Evolutionary conservation across 345 rosid species (phyloP).

Genomic region (Melaleuca alternifolia): DNA sequence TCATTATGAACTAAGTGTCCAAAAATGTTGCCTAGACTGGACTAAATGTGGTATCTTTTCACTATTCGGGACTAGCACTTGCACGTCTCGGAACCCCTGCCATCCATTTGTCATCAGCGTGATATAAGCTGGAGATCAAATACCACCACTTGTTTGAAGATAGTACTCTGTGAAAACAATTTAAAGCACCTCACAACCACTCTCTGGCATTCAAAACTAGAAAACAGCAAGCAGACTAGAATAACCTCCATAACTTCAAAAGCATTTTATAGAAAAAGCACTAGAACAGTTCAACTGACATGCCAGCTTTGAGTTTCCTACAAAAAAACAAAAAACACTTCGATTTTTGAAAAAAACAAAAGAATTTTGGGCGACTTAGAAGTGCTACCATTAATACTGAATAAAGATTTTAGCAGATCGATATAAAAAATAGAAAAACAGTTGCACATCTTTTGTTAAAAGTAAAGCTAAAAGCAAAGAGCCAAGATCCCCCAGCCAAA

Average conservation of each 20-base stretch:
- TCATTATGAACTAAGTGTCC: not conserved
- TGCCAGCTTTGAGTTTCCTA: not conserved
- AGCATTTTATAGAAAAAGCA: not conserved
- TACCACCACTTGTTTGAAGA: not conserved
- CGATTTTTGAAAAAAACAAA: not conserved
- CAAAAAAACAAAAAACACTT: not conserved
- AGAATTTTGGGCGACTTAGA: not conserved
- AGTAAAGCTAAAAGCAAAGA: not conserved
- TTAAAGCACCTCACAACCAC: not conserved
- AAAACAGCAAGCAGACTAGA: not conserved
- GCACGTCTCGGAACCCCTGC: not conserved
- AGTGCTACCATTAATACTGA: not conserved
- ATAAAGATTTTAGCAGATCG: not conserved
- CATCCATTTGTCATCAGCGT: not conserved
- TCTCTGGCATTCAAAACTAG: not conserved
- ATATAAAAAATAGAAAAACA: not conserved
- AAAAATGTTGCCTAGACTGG: not conserved
- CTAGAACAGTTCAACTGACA: not conserved
- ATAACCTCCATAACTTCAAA: not conserved
- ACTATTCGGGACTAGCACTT: not conserved
- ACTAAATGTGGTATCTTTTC: not conserved
- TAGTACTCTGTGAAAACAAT: not conserved
- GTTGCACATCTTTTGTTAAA: not conserved
- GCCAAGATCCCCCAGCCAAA: not conserved
- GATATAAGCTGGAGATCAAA: not conserved